Conservation (phyloP, 768 basidiomycete species). For the Agaricus blazei region DNA sequence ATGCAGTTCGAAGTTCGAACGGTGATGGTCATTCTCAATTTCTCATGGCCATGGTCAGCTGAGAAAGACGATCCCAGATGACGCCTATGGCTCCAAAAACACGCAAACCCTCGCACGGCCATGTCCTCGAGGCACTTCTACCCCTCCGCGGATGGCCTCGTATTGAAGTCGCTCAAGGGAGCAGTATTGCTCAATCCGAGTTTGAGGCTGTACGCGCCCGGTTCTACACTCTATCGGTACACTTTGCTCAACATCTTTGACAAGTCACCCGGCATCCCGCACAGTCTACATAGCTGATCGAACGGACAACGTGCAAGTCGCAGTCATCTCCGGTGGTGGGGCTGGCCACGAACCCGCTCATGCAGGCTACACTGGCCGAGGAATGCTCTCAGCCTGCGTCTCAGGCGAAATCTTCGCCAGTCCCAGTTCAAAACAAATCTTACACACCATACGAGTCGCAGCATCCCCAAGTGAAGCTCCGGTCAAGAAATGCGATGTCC, state of each 20-base stretch:
- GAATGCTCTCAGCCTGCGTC: slow-evolving; percentile 50
- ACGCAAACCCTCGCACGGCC: not conserved
- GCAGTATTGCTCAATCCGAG: slow-evolving; percentile 35
- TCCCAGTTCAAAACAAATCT: slow-evolving; percentile 55
- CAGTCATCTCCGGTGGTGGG: slow-evolving; percentile 45
- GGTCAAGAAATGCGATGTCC: slow-evolving; percentile 22
- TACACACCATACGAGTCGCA: slow-evolving; percentile 43
- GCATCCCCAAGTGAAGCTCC: slow-evolving; percentile 20
- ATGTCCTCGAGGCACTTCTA: slow-evolving; percentile 43
- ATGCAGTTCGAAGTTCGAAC: too few relatives aligned
- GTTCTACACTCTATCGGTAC: not conserved
- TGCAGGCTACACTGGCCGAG: slow-evolving; percentile 50
- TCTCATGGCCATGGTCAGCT: too few relatives aligned
- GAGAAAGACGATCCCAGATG: too few relatives aligned
- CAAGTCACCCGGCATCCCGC: slow-evolving; percentile 31
- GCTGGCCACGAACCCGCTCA: slow-evolving; percentile 60
- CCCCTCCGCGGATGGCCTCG: slow-evolving; percentile 34
- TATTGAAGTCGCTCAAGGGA: slow-evolving; percentile 37
- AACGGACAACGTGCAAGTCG: slow-evolving; percentile 22
- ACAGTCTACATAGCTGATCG: slow-evolving; percentile 25
- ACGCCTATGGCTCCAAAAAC: too few relatives aligned
- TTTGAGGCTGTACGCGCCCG: slow-evolving; percentile 28
- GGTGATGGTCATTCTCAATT: too few relatives aligned
- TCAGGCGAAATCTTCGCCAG: slow-evolving; percentile 62
- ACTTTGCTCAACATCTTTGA: not conserved